These are phyloP conservation scores for Trichosporon faecale DNA, from an alignment of 1,284 basidiomycete species.

Conservation along the genomic window DNA sequence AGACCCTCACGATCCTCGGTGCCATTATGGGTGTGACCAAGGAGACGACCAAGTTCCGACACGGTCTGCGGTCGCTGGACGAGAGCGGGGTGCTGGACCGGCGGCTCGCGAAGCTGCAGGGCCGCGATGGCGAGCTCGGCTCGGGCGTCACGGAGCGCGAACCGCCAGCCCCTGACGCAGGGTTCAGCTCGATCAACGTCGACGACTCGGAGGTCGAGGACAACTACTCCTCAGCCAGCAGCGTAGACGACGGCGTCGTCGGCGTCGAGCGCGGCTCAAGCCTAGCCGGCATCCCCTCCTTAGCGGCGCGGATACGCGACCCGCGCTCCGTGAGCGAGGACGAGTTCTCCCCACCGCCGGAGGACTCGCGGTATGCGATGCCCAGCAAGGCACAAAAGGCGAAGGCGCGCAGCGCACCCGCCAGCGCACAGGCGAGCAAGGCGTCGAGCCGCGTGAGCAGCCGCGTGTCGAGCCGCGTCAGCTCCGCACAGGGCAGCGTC, in stretches of 20 bases:
- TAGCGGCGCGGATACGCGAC: not conserved
- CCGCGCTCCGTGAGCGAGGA: conserved; percentile 13
- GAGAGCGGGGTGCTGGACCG: not conserved
- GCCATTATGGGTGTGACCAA: conserved; percentile 77
- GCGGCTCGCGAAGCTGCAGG: not conserved
- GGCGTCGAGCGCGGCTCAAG: not conserved
- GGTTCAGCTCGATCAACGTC: conserved; percentile 16
- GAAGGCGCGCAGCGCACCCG: not conserved
- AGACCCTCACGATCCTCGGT: conserved; percentile 73
- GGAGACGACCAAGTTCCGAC: conserved; percentile 59
- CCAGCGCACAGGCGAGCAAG: not conserved
- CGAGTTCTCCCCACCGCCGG: not conserved
- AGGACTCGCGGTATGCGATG: conserved; percentile 11
- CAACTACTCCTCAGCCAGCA: not conserved
- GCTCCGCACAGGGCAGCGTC: not conserved
- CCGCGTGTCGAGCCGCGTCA: not conserved
- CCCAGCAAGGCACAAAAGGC: not conserved
- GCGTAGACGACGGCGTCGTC: not conserved
- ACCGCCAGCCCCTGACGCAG: not conserved
- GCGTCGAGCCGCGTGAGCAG: not conserved
- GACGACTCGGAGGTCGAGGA: conserved; percentile 12
- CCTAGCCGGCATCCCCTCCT: not conserved
- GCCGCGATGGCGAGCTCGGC: not conserved
- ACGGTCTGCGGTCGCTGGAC: conserved; percentile 12
- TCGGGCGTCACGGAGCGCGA: not conserved